Evolutionary conservation across 768 basidiomycete genomes (phyloP).

Genomic region (Kockovaella imperatae): DNA sequence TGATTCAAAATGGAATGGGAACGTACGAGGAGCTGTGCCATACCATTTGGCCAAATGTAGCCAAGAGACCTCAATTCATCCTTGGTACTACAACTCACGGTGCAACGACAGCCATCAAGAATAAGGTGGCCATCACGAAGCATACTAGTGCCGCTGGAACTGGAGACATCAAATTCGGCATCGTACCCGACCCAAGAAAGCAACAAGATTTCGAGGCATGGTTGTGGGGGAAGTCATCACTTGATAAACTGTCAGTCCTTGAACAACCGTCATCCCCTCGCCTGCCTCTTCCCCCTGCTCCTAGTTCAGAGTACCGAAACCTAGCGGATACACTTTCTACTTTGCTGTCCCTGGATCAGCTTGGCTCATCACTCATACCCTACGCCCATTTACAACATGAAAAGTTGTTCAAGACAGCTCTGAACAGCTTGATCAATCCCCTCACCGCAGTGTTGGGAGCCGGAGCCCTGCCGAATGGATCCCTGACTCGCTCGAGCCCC

Average conservation of each 20-base stretch:
- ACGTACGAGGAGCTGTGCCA: slow-evolving; percentile 68
- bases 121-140: slow-evolving; percentile 16
- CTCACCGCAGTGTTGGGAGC: slow-evolving; percentile 66
- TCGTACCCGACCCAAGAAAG: slow-evolving; percentile 58
- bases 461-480: slow-evolving; percentile 62
- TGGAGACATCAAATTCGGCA: slow-evolving; percentile 55
- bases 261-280: slow-evolving; percentile 20
- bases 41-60: slow-evolving; percentile 63
- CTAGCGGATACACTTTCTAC: slow-evolving; percentile 62
- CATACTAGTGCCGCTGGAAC: slow-evolving; percentile 9
- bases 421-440: slow-evolving; percentile 76
- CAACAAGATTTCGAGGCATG: slow-evolving; percentile 30
- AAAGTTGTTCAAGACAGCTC: slow-evolving; percentile 71
- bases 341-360: slow-evolving; percentile 52
- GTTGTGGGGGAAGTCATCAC: slow-evolving; percentile 16
- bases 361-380: slow-evolving; percentile 60
- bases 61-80: slow-evolving; percentile 73
- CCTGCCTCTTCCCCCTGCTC: slow-evolving; percentile 52
- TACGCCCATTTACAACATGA: slow-evolving; percentile 59
- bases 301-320: slow-evolving; percentile 38
- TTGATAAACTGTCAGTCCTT: slow-evolving; percentile 13
- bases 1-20: slow-evolving; percentile 94
- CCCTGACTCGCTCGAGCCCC: slow-evolving; percentile 52
- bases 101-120: slow-evolving; percentile 54
- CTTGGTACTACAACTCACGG: slow-evolving; percentile 76